Evolutionary conservation across 1,284 basidiomycete genomes (phyloP), one percentile per base, ranked within the genome.

Genomic region (Earliella scabrosa): DNA sequence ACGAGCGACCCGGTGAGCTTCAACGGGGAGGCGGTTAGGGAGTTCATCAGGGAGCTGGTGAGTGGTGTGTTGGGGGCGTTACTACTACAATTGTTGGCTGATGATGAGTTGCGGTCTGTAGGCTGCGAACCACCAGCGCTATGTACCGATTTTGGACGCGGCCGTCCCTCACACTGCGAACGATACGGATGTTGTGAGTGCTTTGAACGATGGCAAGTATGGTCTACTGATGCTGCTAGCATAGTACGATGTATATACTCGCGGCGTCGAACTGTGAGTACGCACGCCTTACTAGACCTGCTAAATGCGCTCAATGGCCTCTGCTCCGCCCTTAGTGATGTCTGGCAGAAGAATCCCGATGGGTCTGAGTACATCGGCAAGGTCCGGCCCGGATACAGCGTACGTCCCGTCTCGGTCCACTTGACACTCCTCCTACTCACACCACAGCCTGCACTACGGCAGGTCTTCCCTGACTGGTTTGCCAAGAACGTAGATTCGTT

Each of bases 401-500:
- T 80, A 18, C 6, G 72, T 59, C 77, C 7, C n/a, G 23, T 26
- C n/a, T 11, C 21, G 6, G 2, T 8, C 14, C 18, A 11, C 38
- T n/a, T 26, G 11, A 20, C 9, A 50, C 27, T 16, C 10, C 36
- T 31, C n/a, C n/a, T 16, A 34, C 27, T 38, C 23, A 38, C 24
- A n/a, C n/a, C n/a, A n/a, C n/a, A n/a, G n/a, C n/a, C n/a, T n/a
- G n/a, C n/a, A n/a, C n/a, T n/a, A n/a, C n/a, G n/a, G n/a, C 43
- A 73, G 72, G 71, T 77, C 32, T 88, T 87, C 71, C 84, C 87
- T 0, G 88, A 91, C 66, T 90, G 87, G 87, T 87, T 90, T 63
- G 75, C 78, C 26, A 70, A 80, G 10, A 81, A 83, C 48, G 80
- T 83, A 0, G 77, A 81, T 21, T 39, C 44, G 18, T 66, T 53